A percentile compares a stretch with the other conserved stretches of the same genome.
Evolutionary conservation across 352 stramenopile genomes (phyloP).

Genomic region (Pythium volutum): DNA sequence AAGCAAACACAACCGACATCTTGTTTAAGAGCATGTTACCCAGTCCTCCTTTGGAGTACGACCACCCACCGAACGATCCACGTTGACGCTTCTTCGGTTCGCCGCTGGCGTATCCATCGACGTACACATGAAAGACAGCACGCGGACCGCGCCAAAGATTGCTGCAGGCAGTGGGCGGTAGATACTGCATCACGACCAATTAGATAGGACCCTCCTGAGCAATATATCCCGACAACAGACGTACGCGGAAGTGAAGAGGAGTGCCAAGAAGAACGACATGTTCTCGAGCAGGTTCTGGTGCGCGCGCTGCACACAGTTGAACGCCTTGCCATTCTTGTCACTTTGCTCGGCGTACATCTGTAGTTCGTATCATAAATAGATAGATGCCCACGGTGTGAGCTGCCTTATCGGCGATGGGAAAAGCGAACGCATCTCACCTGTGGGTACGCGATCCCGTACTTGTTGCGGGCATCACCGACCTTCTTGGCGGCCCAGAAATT

Average conservation of each 20-base stretch:
- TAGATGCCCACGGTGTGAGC: not conserved
- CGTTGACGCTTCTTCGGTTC: constrained; percentile 57
- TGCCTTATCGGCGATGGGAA: not conserved
- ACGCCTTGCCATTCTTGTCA: constrained; percentile 83
- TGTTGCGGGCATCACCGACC: constrained; percentile 59
- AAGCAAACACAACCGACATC: not conserved
- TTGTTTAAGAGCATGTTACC: too few species aligned
- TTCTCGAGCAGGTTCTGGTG: constrained; percentile 93
- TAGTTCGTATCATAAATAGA: not conserved
- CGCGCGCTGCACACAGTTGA: constrained; percentile 91
- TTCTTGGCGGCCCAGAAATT: constrained; percentile 53
- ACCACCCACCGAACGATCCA: constrained; percentile 44
- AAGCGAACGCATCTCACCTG: constrained; percentile 12
- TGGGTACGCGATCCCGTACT: constrained; percentile 57
- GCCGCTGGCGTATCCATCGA: constrained; percentile 55
- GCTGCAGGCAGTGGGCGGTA: constrained; percentile 55
- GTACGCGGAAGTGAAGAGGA: constrained; percentile 57
- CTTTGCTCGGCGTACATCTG: constrained; percentile 87
- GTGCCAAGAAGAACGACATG: constrained; percentile 51
- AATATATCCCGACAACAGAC: constrained; percentile 10
- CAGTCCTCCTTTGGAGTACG: not conserved
- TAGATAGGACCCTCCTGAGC: not conserved
- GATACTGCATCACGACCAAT: constrained; percentile 28
- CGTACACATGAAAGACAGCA: constrained; percentile 66
- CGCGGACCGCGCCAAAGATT: constrained; percentile 49